Conservation (phyloP, 2,329 filamentous ascomycete genomes). For the Epichloe hybrida region DNA sequence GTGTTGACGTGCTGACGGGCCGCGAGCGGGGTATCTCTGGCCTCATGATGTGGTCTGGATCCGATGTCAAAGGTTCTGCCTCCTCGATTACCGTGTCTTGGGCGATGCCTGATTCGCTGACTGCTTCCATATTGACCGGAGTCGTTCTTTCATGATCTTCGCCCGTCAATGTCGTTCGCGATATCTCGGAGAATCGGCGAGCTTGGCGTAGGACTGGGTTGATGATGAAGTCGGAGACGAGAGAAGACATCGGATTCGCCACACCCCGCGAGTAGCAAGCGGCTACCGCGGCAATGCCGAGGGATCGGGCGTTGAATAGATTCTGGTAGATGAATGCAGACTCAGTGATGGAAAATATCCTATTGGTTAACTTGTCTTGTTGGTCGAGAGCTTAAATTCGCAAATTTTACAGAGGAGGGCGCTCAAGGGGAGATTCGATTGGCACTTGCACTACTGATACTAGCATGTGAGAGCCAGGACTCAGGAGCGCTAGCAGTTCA, state of each 20-base stretch:
- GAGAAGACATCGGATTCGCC: slow-evolving; percentile 38
- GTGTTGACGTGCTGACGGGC: slow-evolving; percentile 21
- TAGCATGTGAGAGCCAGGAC: background rate
- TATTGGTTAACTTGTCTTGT: background rate
- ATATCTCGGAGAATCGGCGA: slow-evolving; percentile 45
- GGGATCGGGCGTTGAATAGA: background rate
- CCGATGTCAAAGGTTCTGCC: background rate
- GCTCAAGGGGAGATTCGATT: background rate
- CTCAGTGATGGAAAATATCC: background rate
- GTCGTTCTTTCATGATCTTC: slow-evolving; percentile 17
- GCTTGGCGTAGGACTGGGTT: slow-evolving; percentile 54
- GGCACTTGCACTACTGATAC: background rate
- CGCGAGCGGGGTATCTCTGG: slow-evolving; percentile 15
- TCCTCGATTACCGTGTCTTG: slow-evolving; percentile 7
- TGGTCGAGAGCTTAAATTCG: background rate
- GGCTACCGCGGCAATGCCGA: background rate
- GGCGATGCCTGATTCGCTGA: slow-evolving; percentile 15
- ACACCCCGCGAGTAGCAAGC: background rate
- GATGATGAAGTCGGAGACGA: slow-evolving; percentile 52
- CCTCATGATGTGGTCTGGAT: slow-evolving; percentile 6
- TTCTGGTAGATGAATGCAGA: background rate
- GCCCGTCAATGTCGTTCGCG: slow-evolving; percentile 24
- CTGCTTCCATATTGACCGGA: slow-evolving; percentile 11
- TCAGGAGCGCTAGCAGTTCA: too few relatives aligned
- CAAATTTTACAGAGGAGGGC: background rate